Evolutionary conservation across 768 basidiomycete genomes (phyloP).

Genomic region (Boletus subparvulus): DNA sequence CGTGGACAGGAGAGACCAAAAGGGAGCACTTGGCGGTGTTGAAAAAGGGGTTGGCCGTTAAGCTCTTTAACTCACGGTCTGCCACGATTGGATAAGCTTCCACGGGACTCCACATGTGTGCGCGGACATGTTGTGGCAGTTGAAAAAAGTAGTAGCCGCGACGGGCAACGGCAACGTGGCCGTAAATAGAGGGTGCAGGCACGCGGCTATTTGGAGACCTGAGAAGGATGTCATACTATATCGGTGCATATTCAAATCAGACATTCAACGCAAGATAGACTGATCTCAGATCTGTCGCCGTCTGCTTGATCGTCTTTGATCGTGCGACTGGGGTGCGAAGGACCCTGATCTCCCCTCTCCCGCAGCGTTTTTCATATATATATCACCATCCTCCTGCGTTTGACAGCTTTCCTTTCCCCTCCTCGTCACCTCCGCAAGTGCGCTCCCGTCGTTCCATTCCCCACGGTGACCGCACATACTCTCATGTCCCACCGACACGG

Average conservation of each 20-base stretch:
- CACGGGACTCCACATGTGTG: constrained; percentile 34
- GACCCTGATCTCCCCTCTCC: constrained; percentile 44
- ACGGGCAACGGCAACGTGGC: constrained; percentile 49
- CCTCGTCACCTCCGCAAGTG: constrained; percentile 37
- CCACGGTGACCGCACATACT: constrained; percentile 21
- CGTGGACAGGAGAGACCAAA: constrained; percentile 15
- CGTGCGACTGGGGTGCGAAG: constrained; percentile 51
- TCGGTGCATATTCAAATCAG: constrained; percentile 40
- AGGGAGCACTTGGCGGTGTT: constrained; percentile 21
- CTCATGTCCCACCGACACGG: constrained; percentile 62
- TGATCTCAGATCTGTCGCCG: constrained; percentile 38
- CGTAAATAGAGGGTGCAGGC: constrained; percentile 44
- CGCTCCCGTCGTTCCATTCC: constrained; percentile 20
- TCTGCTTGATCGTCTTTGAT: constrained; percentile 61
- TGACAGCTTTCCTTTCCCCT: constrained; percentile 51
- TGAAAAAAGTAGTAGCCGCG: constrained; percentile 40
- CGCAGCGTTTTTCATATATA: constrained; percentile 52
- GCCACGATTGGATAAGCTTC: constrained; percentile 38
- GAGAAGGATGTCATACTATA: constrained; percentile 30
- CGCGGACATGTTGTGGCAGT: constrained; percentile 36
- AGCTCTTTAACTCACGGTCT: constrained; percentile 42
- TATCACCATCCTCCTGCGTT: constrained; percentile 45
- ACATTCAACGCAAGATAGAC: constrained; percentile 41
- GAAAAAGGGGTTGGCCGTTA: constrained; percentile 38
- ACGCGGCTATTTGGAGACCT: constrained; percentile 53